Percentiles rank a stretch among this genome's conserved stretches.
These are phyloP conservation scores for Chenopodium suecicum DNA, from an alignment of 148 eudicot species.

Conservation along the genomic window DNA sequence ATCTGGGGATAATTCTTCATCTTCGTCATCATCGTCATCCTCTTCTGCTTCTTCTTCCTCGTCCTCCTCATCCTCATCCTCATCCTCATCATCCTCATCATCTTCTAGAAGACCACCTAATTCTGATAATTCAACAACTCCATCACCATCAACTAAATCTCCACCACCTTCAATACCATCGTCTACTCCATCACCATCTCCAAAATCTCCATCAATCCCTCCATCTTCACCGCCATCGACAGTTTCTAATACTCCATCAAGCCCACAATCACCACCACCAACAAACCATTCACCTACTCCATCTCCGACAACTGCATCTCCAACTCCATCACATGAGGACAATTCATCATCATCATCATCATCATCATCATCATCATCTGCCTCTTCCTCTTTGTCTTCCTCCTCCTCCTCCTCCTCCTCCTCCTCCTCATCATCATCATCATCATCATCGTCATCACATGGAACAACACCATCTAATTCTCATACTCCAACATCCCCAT, in stretches of 20 bases:
- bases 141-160: not conserved
- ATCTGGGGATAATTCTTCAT: not conserved
- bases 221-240: not conserved
- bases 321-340: not conserved
- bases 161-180: conserved; percentile 8
- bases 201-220: not conserved
- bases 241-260: too few relatives aligned
- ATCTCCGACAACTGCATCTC: not conserved
- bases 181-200: not conserved
- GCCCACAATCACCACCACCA: not conserved
- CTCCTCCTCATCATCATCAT: not conserved
- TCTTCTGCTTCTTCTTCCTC: not conserved
- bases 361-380: not conserved
- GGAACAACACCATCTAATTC: not conserved
- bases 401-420: not conserved
- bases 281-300: not conserved
- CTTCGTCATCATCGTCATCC: not conserved
- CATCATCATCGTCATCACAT: not conserved
- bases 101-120: not conserved
- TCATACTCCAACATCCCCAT: not conserved
- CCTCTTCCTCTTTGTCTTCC: not conserved
- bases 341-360: not conserved
- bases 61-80: not conserved
- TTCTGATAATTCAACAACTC: not conserved
- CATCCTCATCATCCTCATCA: not conserved